phyloP scores from a whole-genome alignment of 768 basidiomycete species.

The Fistulinella prunicolor region DNA sequence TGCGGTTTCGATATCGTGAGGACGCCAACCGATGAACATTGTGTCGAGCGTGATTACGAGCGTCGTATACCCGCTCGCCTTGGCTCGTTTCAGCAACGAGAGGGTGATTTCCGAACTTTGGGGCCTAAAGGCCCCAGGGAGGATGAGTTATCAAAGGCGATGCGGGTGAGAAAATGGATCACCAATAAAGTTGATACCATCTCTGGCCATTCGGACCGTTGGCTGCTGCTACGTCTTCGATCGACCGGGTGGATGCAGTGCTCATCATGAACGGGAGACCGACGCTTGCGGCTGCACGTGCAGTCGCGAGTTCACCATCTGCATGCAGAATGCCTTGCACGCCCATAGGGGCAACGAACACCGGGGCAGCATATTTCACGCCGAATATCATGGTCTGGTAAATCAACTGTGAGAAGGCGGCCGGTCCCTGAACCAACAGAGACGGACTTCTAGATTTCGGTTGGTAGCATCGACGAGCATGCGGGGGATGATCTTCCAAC shows the following conservation, averaged over 20 bases:
- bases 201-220: constrained; percentile 60
- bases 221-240: constrained; percentile 72
- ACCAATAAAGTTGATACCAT: constrained; percentile 87
- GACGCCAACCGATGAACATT: constrained; percentile 70
- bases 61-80: constrained; percentile 60
- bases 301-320: constrained; percentile 70
- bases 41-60: constrained; percentile 83
- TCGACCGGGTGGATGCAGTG: constrained; percentile 66
- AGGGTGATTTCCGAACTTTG: constrained; percentile 53
- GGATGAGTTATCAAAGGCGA: not conserved
- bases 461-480: constrained; percentile 65
- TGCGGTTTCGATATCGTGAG: constrained; percentile 62
- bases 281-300: constrained; percentile 59
- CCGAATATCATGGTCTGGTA: constrained; percentile 69
- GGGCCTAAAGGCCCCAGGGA: constrained; percentile 48
- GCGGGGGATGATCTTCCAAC: constrained; percentile 74
- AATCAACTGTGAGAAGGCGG: too few species aligned
- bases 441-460: constrained; percentile 54
- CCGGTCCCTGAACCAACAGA: too few species aligned
- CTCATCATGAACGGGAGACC: constrained; percentile 73
- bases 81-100: constrained; percentile 65
- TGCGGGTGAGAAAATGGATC: not conserved
- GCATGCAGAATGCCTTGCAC: constrained; percentile 72
- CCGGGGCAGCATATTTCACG: constrained; percentile 54
- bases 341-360: constrained; percentile 73